Evolutionary conservation across 176 grass and related monocot genomes (phyloP).

Genomic region (Aegilops tauschii): DNA sequence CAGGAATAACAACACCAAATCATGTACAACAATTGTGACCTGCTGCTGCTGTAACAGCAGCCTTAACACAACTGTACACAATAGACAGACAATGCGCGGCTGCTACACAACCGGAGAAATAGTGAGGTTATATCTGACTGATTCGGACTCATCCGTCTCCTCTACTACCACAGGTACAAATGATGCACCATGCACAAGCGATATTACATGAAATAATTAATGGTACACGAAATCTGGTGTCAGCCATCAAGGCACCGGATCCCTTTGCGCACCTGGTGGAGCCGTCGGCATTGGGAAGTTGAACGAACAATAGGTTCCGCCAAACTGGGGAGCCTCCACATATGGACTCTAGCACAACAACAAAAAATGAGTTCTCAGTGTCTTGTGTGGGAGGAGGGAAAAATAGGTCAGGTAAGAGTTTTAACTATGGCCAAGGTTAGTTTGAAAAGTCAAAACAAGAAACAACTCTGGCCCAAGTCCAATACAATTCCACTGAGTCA

Average conservation of each 20-base stretch:
- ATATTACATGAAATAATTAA: slow-evolving; percentile 12
- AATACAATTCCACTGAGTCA: not conserved
- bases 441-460: not conserved
- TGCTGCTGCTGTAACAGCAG: slow-evolving; percentile 21
- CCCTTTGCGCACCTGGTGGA: slow-evolving; percentile 78
- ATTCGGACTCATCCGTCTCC: not conserved
- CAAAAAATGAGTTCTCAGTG: slow-evolving; percentile 17
- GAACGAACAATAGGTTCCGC: slow-evolving; percentile 42
- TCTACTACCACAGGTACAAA: slow-evolving; percentile 30
- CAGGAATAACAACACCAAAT: slow-evolving; percentile 23
- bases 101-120: slow-evolving; percentile 38
- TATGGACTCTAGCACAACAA: slow-evolving; percentile 77
- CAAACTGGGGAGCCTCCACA: slow-evolving; percentile 82
- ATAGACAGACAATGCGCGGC: not conserved
- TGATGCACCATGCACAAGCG: not conserved
- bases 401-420: not conserved
- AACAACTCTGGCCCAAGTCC: not conserved
- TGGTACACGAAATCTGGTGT: not conserved
- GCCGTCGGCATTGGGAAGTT: slow-evolving; percentile 88
- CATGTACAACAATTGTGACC: slow-evolving; percentile 40
- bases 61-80: slow-evolving; percentile 37
- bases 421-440: not conserved
- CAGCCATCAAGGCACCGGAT: slow-evolving; percentile 36
- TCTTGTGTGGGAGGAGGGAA: not conserved
- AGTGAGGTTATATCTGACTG: slow-evolving; percentile 7